These are phyloP conservation scores for Lyophyllum decastes DNA, from an alignment of 768 basidiomycete genomes.

Conservation along the genomic window DNA sequence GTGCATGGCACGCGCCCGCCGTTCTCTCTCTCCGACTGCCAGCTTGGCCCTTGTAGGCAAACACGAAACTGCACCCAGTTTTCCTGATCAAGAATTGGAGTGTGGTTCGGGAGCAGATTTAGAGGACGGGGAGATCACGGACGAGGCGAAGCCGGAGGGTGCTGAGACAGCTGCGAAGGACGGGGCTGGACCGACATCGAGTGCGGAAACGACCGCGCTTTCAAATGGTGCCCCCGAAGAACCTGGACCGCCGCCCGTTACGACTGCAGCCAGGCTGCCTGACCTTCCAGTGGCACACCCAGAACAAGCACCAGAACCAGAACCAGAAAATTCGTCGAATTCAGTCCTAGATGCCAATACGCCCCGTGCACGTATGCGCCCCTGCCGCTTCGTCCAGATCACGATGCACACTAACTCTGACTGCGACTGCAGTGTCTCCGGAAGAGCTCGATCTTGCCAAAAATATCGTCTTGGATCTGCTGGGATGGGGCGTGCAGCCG, in stretches of 20 bases:
- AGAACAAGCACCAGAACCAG: neutral
- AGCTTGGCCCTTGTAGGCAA: neutral
- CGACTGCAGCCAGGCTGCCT: neutral
- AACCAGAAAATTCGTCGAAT: neutral
- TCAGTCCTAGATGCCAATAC: neutral
- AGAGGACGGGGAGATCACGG: conserved; percentile 22
- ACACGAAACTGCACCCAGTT: neutral
- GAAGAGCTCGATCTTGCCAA: conserved; percentile 46
- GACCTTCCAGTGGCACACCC: neutral
- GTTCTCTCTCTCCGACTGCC: conserved; percentile 7
- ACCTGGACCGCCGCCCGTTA: neutral
- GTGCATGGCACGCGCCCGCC: conserved; percentile 7
- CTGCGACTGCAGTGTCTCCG: conserved; percentile 34
- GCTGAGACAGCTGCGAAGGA: neutral
- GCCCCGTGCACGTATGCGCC: conserved; percentile 2
- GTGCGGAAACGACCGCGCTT: neutral
- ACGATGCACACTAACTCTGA: neutral
- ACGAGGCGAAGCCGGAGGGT: conserved; percentile 7
- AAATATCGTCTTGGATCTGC: conserved; percentile 51
- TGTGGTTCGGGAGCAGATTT: conserved; percentile 5
- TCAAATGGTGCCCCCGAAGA: neutral
- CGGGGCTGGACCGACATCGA: neutral
- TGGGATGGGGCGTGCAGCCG: conserved; percentile 54
- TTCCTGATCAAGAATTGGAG: neutral
- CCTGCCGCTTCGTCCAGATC: no score